A percentile compares a stretch with the other conserved stretches of the same genome.
These are phyloP conservation scores for Amanita thiersii DNA, from an alignment of 768 basidiomycete species.

Conservation along the genomic window DNA sequence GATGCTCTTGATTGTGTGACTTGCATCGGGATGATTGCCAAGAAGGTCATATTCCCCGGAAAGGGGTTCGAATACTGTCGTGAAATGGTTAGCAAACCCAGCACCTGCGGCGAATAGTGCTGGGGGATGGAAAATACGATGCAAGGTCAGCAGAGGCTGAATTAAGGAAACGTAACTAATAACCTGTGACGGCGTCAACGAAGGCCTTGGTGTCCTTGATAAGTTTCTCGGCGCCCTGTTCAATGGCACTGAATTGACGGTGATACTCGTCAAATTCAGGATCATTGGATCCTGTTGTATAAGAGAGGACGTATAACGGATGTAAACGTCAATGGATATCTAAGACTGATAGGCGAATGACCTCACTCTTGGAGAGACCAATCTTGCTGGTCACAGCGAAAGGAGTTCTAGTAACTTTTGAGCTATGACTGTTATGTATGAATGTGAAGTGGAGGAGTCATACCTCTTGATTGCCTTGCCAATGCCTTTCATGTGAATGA, in stretches of 20 bases:
- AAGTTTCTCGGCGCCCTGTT: constrained; percentile 80
- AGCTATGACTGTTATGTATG: constrained; percentile 4
- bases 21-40: constrained; percentile 70
- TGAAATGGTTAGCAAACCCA: constrained; percentile 57
- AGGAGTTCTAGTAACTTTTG: constrained; percentile 59
- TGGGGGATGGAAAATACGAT: constrained; percentile 15
- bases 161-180: constrained; percentile 1
- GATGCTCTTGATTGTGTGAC: constrained; percentile 72
- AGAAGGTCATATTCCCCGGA: constrained; percentile 72
- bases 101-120: constrained; percentile 62
- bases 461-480: constrained; percentile 74
- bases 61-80: constrained; percentile 56
- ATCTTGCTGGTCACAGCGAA: constrained; percentile 81
- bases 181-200: constrained; percentile 73
- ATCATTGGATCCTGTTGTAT: constrained; percentile 59
- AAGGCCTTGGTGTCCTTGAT: constrained; percentile 89
- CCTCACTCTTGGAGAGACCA: constrained; percentile 91
- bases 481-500: constrained; percentile 77
- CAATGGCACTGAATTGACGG: constrained; percentile 68
- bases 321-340: neutral
- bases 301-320: neutral
- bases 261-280: constrained; percentile 87
- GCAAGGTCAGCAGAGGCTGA: neutral
- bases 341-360: constrained; percentile 1
- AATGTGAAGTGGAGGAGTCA: constrained; percentile 11